Conservation (phyloP, 139 green algal species). For the Auxenochlorella pyrenoidosa region DNA sequence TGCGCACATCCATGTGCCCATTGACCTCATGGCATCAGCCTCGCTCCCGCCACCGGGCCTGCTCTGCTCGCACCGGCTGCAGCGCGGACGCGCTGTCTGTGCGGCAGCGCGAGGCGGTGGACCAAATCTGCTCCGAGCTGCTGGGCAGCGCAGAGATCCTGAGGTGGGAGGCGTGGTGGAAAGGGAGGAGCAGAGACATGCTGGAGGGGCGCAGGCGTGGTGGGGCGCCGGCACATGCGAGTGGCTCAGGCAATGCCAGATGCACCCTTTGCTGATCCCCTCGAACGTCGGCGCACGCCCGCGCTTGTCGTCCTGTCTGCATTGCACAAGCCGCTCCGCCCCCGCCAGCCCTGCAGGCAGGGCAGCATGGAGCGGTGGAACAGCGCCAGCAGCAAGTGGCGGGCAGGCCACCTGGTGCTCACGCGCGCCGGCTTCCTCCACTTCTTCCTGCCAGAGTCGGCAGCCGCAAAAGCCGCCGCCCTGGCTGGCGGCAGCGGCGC, state of each 20-base stretch:
- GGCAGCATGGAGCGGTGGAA: slow-evolving; percentile 70
- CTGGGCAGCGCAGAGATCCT: slow-evolving; percentile 76
- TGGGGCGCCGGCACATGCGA: no score
- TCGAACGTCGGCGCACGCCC: no score
- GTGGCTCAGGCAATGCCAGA: no score
- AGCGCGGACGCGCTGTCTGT: slow-evolving; percentile 52
- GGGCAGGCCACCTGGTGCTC: slow-evolving; percentile 68
- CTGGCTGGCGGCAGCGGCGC: background rate
- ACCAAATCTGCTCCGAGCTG: slow-evolving; percentile 65
- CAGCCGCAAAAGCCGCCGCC: slow-evolving; percentile 2
- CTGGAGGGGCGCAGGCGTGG: background rate
- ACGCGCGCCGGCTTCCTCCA: slow-evolving; percentile 75
- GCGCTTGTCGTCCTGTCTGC: background rate
- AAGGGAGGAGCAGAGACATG: background rate
- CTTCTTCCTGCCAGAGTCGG: slow-evolving; percentile 52
- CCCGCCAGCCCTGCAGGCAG: slow-evolving; percentile 48
- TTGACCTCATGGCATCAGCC: no score
- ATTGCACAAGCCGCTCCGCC: background rate
- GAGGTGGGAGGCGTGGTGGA: slow-evolving; percentile 33
- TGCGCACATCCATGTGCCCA: no score
- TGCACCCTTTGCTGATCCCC: no score
- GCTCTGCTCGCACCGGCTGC: slow-evolving; percentile 13
- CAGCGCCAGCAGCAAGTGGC: slow-evolving; percentile 52
- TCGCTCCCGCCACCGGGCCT: no score
- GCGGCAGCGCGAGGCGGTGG: slow-evolving; percentile 65